Conservation (phyloP, 177 flowering plant species). For the Vitis hybrid region DNA sequence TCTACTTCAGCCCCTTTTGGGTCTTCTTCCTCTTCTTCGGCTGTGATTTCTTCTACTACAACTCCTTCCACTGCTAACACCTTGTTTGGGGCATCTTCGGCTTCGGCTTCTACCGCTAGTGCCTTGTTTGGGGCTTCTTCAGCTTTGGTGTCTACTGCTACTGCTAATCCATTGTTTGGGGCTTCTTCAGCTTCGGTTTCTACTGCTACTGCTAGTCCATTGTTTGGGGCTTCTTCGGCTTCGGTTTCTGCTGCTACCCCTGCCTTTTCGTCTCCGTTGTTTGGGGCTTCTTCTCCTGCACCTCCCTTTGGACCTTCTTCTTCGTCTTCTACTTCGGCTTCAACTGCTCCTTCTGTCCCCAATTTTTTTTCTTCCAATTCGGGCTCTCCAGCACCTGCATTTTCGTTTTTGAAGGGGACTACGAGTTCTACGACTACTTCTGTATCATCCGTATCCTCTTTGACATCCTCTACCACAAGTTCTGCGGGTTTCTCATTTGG, state of each 20-base stretch:
- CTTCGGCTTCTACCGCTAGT: constrained; percentile 6
- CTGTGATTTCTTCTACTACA: background rate
- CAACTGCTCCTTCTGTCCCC: constrained; percentile 19
- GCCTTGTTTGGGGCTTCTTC: constrained; percentile 14
- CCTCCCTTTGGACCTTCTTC: constrained; percentile 5
- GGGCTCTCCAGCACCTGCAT: constrained; percentile 26
- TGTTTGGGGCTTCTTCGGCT: constrained; percentile 11
- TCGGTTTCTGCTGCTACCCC: background rate
- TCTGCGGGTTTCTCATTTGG: constrained; percentile 47
- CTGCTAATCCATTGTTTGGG: background rate
- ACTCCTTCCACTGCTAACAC: no score
- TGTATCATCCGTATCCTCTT: constrained; percentile 14
- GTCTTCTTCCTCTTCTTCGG: background rate
- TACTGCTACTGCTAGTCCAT: background rate
- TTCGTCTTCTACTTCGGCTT: constrained; percentile 15
- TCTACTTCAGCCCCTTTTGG: background rate
- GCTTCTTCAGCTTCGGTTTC: background rate
- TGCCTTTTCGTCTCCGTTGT: constrained; percentile 3
- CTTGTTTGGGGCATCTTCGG: constrained; percentile 21
- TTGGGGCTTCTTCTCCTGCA: constrained; percentile 16
- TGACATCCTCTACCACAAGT: constrained; percentile 22
- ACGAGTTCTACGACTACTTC: constrained; percentile 13
- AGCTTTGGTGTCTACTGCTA: background rate
- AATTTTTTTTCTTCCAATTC: constrained; percentile 11
- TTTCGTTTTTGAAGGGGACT: constrained; percentile 28